phyloP scores from a whole-genome alignment of 345 rosid species.

The Brassica rapa region DNA sequence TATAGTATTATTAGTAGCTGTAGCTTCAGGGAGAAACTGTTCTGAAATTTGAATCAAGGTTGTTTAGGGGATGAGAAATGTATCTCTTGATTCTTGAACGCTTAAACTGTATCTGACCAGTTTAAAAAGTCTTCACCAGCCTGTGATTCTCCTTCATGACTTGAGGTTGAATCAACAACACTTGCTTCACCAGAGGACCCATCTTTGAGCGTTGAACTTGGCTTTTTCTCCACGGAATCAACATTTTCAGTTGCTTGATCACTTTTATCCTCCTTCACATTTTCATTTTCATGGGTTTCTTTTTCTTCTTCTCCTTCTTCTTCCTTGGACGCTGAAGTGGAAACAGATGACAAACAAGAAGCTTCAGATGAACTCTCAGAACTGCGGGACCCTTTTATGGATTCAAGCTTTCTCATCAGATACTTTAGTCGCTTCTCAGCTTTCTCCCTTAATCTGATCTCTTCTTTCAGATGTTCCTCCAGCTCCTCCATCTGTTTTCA shows the following conservation, averaged over 20 bases:
- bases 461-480: conserved; percentile 64
- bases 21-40: conserved; percentile 6
- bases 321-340: conserved; percentile 38
- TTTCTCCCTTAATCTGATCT: conserved; percentile 60
- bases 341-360: conserved; percentile 51
- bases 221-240: conserved; percentile 25
- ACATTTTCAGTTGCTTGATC: conserved; percentile 27
- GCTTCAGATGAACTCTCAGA: conserved; percentile 43
- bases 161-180: conserved; percentile 29
- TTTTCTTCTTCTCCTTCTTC: conserved; percentile 42
- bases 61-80: conserved; percentile 6
- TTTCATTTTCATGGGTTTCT: conserved; percentile 26
- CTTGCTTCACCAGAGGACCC: conserved; percentile 16
- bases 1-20: neutral
- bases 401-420: conserved; percentile 63
- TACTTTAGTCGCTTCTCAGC: conserved; percentile 66
- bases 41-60: conserved; percentile 3
- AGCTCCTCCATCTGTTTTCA: conserved; percentile 58
- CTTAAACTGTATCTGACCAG: conserved; percentile 25
- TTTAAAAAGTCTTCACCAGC: neutral
- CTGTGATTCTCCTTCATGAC: conserved; percentile 27
- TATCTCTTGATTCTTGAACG: conserved; percentile 10
- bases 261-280: conserved; percentile 24
- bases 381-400: conserved; percentile 43
- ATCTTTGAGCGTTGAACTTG: conserved; percentile 31